Evolutionary conservation across 345 rosid species (phyloP).

Genomic region (Hypericum perforatum): DNA sequence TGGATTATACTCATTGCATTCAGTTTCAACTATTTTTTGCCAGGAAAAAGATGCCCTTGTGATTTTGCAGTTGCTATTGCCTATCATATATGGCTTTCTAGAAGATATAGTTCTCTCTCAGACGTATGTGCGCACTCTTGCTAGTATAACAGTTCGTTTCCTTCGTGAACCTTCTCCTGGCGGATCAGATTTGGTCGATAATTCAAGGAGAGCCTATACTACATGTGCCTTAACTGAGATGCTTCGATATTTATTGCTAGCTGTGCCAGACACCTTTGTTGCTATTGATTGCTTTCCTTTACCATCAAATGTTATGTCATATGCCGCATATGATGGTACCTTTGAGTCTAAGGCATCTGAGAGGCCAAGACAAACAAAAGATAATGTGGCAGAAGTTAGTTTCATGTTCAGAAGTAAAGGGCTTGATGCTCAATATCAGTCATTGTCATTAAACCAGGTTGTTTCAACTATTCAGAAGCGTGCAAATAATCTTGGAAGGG

Average conservation of each 20-base stretch:
- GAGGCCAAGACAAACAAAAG: constrained; percentile 51
- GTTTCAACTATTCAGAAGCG: constrained; percentile 61
- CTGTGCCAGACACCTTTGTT: constrained; percentile 94
- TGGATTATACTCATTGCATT: constrained; percentile 12
- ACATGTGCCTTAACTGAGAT: constrained; percentile 80
- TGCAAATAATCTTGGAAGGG: constrained; percentile 69
- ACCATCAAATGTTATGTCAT: constrained; percentile 62
- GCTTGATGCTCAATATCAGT: constrained; percentile 64
- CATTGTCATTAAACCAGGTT: constrained; percentile 58
- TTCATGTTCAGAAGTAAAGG: constrained; percentile 47
- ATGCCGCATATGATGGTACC: constrained; percentile 55
- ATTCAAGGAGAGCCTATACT: constrained; percentile 91
- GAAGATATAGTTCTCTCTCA: constrained; percentile 82
- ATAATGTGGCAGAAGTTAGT: constrained; percentile 39
- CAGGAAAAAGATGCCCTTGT: constrained; percentile 85
- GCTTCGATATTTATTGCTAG: constrained; percentile 79
- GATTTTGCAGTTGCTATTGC: constrained; percentile 76
- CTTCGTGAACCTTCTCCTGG: constrained; percentile 83
- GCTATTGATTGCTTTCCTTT: constrained; percentile 91
- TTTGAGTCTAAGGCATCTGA: constrained; percentile 60
- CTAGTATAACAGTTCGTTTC: constrained; percentile 63
- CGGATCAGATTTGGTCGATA: constrained; percentile 89
- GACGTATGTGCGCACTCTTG: constrained; percentile 72
- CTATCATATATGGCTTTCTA: constrained; percentile 75
- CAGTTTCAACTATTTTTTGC: constrained; percentile 15